These are phyloP conservation scores for Taphrina sp. DNA, from an alignment of 1,139 yeast genomes.

Conservation along the genomic window DNA sequence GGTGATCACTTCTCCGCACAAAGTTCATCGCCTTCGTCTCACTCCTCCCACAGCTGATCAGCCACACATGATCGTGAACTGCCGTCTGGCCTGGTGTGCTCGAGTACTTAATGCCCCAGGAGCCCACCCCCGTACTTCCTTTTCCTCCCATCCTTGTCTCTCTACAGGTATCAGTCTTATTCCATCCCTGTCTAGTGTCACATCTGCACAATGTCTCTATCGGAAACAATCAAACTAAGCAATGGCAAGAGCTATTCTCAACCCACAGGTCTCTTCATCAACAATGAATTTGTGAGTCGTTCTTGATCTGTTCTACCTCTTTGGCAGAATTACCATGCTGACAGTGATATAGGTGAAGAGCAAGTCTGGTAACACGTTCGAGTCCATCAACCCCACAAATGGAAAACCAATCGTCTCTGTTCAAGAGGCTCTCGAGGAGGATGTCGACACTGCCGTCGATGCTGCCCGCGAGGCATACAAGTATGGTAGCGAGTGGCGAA, in stretches of 20 bases:
- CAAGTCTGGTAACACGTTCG: slow-evolving; percentile 49
- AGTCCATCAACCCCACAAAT: slow-evolving; percentile 66
- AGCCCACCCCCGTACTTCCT: too few relatives aligned
- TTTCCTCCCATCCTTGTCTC: too few relatives aligned
- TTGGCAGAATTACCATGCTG: too few relatives aligned
- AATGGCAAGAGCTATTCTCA: slow-evolving; percentile 57
- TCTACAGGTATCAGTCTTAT: too few relatives aligned
- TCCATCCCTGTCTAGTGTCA: too few relatives aligned
- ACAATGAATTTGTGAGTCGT: slow-evolving; percentile 54
- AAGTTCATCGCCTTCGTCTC: too few relatives aligned
- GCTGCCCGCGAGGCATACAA: slow-evolving; percentile 72
- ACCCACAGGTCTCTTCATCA: slow-evolving; percentile 78
- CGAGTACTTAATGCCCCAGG: too few relatives aligned
- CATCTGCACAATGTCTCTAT: slow-evolving; percentile 14
- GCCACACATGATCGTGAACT: too few relatives aligned
- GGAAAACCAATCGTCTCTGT: slow-evolving; percentile 66
- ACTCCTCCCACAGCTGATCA: too few relatives aligned
- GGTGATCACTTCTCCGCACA: too few relatives aligned
- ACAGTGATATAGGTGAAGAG: slow-evolving; percentile 52
- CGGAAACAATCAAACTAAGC: slow-evolving; percentile 47
- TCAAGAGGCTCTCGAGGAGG: slow-evolving; percentile 63
- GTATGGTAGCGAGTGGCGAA: slow-evolving; percentile 50
- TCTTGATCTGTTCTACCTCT: neutral
- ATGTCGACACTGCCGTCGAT: slow-evolving; percentile 72
- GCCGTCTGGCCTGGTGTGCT: too few relatives aligned